Conservation (phyloP, 2,329 filamentous ascomycete genomes). For the Amauroascus niger region DNA sequence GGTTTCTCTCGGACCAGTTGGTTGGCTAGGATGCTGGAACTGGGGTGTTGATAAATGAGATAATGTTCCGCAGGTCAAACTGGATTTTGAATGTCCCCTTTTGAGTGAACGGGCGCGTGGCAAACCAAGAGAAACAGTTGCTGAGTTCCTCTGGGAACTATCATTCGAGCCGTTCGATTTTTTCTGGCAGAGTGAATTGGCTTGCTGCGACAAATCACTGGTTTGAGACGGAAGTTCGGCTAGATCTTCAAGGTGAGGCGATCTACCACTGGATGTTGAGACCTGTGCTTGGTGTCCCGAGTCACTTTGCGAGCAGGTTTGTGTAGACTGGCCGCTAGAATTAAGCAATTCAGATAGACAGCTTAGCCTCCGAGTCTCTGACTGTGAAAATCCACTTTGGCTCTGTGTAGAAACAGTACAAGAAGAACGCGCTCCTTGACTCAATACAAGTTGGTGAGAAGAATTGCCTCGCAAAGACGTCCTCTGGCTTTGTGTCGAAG, state of each 20-base stretch:
- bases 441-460: slow-evolving; percentile 6
- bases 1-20: background rate
- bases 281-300: background rate
- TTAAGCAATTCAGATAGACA: background rate
- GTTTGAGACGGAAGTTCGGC: background rate
- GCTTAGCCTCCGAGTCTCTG: background rate
- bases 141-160: background rate
- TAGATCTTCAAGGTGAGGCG: background rate
- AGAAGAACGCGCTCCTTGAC: slow-evolving; percentile 7
- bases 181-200: background rate
- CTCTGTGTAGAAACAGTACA: background rate
- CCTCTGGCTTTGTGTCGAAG: slow-evolving; percentile 6
- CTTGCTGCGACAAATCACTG: background rate
- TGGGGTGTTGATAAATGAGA: background rate
- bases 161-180: background rate
- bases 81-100: background rate
- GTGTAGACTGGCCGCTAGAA: background rate
- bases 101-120: background rate
- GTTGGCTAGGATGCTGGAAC: background rate
- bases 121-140: background rate
- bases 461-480: slow-evolving; percentile 12
- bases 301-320: background rate
- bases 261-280: background rate
- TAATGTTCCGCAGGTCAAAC: background rate
- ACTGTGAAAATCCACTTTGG: slow-evolving; percentile 1